Evolutionary conservation across 1,284 basidiomycete species (phyloP).

Genomic region (Phlebopus sp.): DNA sequence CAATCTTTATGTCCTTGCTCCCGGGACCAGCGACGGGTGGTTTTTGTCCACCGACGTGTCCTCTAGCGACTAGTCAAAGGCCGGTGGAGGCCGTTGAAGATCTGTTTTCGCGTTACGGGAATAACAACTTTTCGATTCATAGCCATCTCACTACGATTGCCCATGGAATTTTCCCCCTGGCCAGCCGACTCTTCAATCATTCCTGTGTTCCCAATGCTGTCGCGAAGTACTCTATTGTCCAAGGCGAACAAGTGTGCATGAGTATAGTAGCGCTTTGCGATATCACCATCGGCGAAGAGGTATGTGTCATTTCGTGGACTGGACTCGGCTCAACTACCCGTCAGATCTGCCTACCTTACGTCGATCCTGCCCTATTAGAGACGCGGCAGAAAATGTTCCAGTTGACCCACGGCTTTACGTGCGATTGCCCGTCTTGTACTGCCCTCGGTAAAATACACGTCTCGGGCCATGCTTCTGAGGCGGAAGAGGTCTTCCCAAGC

Average conservation of each 20-base stretch:
- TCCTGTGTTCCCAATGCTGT: constrained; percentile 72
- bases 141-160: constrained; percentile 64
- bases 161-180: constrained; percentile 69
- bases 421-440: constrained; percentile 55
- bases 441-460: constrained; percentile 38
- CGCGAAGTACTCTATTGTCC: constrained; percentile 52
- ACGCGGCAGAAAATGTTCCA: constrained; percentile 57
- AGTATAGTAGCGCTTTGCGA: constrained; percentile 59
- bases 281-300: constrained; percentile 61
- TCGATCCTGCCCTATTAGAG: constrained; percentile 68
- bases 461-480: constrained; percentile 13
- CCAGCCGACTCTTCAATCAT: constrained; percentile 75
- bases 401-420: constrained; percentile 65
- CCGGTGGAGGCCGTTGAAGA: constrained; percentile 37
- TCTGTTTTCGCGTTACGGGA: constrained; percentile 61
- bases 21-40: constrained; percentile 36
- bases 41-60: constrained; percentile 32
- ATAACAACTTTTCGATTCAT: constrained; percentile 75
- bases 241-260: constrained; percentile 45
- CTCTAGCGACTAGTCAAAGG: constrained; percentile 25
- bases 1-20: constrained; percentile 47
- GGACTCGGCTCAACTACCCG: constrained; percentile 1
- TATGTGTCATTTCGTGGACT: constrained; percentile 24
- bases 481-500: constrained; percentile 15
- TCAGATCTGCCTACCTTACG: constrained; percentile 69